Conservation (phyloP, 768 basidiomycete genomes). For the Gymnopilus dilepis region DNA sequence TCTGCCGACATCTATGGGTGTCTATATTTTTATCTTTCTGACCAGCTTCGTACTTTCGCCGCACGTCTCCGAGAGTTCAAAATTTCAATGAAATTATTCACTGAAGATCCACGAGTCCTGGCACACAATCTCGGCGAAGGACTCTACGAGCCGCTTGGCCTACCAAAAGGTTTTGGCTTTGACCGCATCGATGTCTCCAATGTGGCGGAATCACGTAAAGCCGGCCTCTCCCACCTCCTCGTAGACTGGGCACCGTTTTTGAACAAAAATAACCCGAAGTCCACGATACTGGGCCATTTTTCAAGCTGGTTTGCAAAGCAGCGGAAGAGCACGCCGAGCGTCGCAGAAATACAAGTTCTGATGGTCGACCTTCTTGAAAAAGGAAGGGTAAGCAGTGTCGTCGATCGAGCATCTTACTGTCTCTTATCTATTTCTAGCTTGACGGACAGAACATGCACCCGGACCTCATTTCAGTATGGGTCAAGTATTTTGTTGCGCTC, state of each 20-base stretch:
- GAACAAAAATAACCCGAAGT: constrained; percentile 25
- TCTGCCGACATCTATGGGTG: constrained; percentile 54
- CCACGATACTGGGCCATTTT: constrained; percentile 46
- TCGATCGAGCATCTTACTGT: background rate
- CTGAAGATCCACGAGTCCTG: constrained; percentile 38
- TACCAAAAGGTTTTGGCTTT: constrained; percentile 36
- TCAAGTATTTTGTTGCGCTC: too few relatives aligned
- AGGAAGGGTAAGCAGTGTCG: constrained; percentile 12
- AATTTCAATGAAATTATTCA: constrained; percentile 40
- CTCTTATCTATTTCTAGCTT: background rate
- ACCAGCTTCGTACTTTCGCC: constrained; percentile 46
- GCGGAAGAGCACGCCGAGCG: constrained; percentile 23
- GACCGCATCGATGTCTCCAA: constrained; percentile 57
- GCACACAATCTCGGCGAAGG: constrained; percentile 29
- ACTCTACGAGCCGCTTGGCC: constrained; percentile 15
- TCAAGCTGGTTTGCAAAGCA: constrained; percentile 48
- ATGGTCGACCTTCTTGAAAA: constrained; percentile 9
- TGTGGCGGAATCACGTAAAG: constrained; percentile 47
- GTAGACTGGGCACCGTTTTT: constrained; percentile 45
- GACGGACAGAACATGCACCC: too few relatives aligned
- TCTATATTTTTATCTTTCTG: constrained; percentile 50
- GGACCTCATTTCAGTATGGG: too few relatives aligned
- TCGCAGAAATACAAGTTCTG: background rate
- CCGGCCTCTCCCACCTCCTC: constrained; percentile 40
- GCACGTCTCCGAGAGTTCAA: constrained; percentile 37